Evolutionary conservation across 257 asterid species (phyloP).

Genomic region (Solanum chiquidenum): DNA sequence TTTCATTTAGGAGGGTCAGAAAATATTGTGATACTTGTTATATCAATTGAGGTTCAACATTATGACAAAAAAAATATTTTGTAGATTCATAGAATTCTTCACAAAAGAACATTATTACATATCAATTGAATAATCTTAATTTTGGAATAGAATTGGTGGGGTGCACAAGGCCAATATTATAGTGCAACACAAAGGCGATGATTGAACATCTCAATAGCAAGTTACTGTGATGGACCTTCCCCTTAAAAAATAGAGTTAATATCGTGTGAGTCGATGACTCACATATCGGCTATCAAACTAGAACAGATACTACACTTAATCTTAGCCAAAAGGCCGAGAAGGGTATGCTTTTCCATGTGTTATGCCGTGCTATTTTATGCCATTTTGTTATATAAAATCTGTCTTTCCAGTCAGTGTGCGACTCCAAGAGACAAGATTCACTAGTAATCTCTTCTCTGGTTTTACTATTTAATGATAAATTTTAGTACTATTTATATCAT

Average conservation of each 20-base stretch:
- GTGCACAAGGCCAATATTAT: background rate
- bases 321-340: constrained; percentile 76
- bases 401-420: background rate
- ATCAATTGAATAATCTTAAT: too few species aligned
- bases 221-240: too few species aligned
- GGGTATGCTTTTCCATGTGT: constrained; percentile 22
- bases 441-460: too few species aligned
- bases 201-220: too few species aligned
- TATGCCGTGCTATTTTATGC: background rate
- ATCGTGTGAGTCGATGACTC: background rate
- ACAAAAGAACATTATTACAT: too few species aligned
- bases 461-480: too few species aligned
- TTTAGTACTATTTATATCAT: too few species aligned
- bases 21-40: too few species aligned
- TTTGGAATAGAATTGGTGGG: background rate
- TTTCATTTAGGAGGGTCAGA: too few species aligned
- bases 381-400: background rate
- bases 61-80: too few species aligned
- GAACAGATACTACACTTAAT: constrained; percentile 77
- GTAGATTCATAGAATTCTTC: too few species aligned
- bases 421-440: background rate
- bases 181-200: background rate
- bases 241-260: background rate
- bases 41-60: too few species aligned
- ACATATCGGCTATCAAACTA: constrained; percentile 19